Base-by-base conservation (phyloP, 306 rosid genomes). In the Pyrus pyrifolia region DNA sequence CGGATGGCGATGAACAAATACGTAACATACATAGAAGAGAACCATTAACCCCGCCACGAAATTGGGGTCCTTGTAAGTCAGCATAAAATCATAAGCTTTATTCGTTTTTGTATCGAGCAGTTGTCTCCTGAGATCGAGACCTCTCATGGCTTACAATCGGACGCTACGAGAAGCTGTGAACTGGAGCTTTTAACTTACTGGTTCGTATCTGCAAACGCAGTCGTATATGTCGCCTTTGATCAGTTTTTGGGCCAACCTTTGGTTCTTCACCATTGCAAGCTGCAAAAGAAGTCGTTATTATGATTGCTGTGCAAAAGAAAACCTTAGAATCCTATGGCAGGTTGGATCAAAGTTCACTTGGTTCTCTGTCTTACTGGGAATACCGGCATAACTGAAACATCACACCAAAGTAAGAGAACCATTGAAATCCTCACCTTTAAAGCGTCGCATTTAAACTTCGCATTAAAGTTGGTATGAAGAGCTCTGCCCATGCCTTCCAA, bases 251-350 rank as follows among this genome's bases (percentile, higher is more conserved):
- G 99, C 99, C 87, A 96, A 80, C 85, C 99, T 89, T 85, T 88
- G 99, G 76, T 96, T 96, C 85, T 96, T 96, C 85, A 96, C 98
- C 99, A 96, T 96, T 23, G 99, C 98, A 81, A 93, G 98, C 99
- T 96, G 96, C 89, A 68, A 78, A 79, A 18, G 55, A 13, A 14
- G 35, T 27, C 7, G 17, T 27, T 71, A 10, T 19, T 60, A 40
- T 81, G 51, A 67, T 35, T 25, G 23, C 2, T 23, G 62, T 40
- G 46, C 15, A n/a, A 75, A 68, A 77, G 72, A 10, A 60, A 70
- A 14, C 14, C 8, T 8, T 12, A n/a, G 19, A 27, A 27, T 49
- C 11, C 61, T 19, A 49, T 1, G 30, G 11, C 35, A 30, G 33
- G 53, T 49, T 1, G 53, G 19, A 49, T 15, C 19, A 49, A 49